These are phyloP conservation scores for Aspergillus indologenus DNA, from an alignment of 495 filamentous ascomycete genomes.

Conservation along the genomic window DNA sequence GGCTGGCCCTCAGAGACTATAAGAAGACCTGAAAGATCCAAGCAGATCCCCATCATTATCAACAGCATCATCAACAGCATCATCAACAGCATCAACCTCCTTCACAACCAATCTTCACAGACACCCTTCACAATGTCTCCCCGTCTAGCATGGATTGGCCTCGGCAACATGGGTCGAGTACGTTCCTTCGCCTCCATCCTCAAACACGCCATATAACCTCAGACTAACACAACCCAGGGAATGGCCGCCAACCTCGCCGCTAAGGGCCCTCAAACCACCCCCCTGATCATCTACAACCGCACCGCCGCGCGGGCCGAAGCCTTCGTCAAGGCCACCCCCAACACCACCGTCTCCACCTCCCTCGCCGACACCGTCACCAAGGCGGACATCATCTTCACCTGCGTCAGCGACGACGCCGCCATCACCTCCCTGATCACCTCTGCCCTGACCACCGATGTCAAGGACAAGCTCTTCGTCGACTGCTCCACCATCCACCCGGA, in stretches of 20 bases:
- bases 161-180: slow-evolving; percentile 75
- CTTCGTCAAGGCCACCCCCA: slow-evolving; percentile 42
- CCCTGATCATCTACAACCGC: slow-evolving; percentile 70
- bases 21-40: no score
- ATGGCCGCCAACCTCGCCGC: slow-evolving; percentile 71
- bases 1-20: no score
- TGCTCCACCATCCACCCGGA: slow-evolving; percentile 28
- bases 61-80: no score
- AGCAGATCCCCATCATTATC: no score
- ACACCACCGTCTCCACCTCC: slow-evolving; percentile 50
- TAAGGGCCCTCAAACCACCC: slow-evolving; percentile 60
- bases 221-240: slow-evolving; percentile 55
- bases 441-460: slow-evolving; percentile 15
- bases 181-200: slow-evolving; percentile 19
- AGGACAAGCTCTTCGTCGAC: slow-evolving; percentile 27
- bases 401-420: slow-evolving; percentile 64
- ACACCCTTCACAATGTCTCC: slow-evolving; percentile 3
- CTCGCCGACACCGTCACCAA: slow-evolving; percentile 56
- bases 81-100: no score
- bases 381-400: slow-evolving; percentile 72
- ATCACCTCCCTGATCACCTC: slow-evolving; percentile 47
- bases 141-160: slow-evolving; percentile 46
- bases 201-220: slow-evolving; percentile 1
- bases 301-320: slow-evolving; percentile 50
- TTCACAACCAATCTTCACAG: no score